phyloP scores from a whole-genome alignment of 169 alveolate species.

The Eimeria falciformis region DNA sequence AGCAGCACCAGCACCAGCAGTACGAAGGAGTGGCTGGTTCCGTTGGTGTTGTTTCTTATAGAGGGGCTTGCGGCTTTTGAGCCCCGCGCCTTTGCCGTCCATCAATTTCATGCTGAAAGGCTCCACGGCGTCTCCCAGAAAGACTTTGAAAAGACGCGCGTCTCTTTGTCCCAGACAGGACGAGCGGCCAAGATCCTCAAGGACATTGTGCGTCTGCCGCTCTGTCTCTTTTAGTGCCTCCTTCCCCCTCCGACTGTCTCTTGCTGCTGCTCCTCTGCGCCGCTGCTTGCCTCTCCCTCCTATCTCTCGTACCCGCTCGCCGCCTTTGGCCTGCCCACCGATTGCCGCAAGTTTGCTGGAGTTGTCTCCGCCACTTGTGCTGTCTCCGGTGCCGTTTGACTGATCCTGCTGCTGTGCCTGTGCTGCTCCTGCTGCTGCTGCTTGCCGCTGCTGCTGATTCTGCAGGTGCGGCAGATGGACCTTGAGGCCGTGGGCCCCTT shows the following conservation, averaged over 20 bases:
- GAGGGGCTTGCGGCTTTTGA: conserved; percentile 77
- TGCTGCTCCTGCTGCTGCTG: conserved; percentile 16
- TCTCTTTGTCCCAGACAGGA: conserved; percentile 61
- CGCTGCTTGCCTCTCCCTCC: conserved; percentile 5
- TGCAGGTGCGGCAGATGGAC: conserved; percentile 73
- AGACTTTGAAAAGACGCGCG: conserved; percentile 68
- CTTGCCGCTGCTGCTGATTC: background rate
- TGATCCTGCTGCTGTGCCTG: background rate
- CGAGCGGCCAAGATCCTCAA: conserved; percentile 63
- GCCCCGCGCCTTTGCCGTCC: conserved; percentile 65
- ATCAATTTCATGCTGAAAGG: conserved; percentile 72
- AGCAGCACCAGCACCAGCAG: background rate
- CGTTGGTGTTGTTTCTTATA: conserved; percentile 60
- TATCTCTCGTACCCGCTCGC: background rate
- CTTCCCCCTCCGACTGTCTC: background rate
- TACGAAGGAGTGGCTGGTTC: conserved; percentile 53
- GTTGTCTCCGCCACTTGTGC: conserved; percentile 18
- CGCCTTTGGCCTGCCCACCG: background rate
- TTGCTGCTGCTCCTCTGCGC: background rate
- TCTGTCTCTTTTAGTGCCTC: background rate
- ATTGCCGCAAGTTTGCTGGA: background rate
- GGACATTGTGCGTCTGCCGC: conserved; percentile 47
- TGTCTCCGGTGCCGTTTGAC: conserved; percentile 14
- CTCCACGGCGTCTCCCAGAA: conserved; percentile 58
- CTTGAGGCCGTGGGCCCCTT: conserved; percentile 51